Conservation (phyloP, 1,284 basidiomycete species). For the Boletus chippewaensis region DNA sequence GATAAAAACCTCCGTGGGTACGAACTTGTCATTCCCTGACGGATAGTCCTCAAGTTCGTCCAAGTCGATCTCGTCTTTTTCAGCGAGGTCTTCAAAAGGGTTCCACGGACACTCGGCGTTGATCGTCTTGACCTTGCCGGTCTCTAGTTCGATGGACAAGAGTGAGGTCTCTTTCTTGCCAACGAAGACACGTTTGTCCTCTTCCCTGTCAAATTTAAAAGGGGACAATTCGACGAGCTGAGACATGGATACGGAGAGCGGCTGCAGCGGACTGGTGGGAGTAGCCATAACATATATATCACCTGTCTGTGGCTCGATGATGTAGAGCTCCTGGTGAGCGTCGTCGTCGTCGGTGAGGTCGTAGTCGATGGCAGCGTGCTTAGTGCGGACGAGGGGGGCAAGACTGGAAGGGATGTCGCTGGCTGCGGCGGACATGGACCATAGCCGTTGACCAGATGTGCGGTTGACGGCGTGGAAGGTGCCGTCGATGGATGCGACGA, state of each 20-base stretch:
- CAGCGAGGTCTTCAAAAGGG: conserved; percentile 48
- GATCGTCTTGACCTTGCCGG: conserved; percentile 74
- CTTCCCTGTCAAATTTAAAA: conserved; percentile 67
- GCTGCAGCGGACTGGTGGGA: conserved; percentile 61
- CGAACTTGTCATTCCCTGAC: conserved; percentile 33
- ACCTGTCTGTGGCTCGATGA: conserved; percentile 87
- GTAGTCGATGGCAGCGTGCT: conserved; percentile 50
- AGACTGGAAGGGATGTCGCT: conserved; percentile 47
- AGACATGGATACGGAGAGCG: conserved; percentile 78
- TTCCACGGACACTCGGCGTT: conserved; percentile 75
- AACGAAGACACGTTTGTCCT: conserved; percentile 67
- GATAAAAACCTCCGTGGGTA: conserved; percentile 63
- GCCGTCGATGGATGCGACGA: conserved; percentile 87
- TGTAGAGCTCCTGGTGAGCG: conserved; percentile 67
- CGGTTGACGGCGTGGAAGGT: conserved; percentile 84
- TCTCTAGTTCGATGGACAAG: conserved; percentile 74
- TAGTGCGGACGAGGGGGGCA: conserved; percentile 65
- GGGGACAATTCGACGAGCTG: conserved; percentile 86
- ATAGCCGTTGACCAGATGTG: conserved; percentile 66
- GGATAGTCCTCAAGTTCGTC: conserved; percentile 65
- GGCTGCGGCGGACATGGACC: conserved; percentile 69
- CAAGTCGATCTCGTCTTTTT: conserved; percentile 46
- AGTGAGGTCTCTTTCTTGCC: conserved; percentile 82
- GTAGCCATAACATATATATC: conserved; percentile 79
- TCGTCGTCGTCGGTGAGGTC: conserved; percentile 51